Percentiles rank a stretch among this genome's conserved stretches.
Evolutionary conservation across 2,329 filamentous ascomycete genomes (phyloP).

Genomic region (Talaromyces sp.): DNA sequence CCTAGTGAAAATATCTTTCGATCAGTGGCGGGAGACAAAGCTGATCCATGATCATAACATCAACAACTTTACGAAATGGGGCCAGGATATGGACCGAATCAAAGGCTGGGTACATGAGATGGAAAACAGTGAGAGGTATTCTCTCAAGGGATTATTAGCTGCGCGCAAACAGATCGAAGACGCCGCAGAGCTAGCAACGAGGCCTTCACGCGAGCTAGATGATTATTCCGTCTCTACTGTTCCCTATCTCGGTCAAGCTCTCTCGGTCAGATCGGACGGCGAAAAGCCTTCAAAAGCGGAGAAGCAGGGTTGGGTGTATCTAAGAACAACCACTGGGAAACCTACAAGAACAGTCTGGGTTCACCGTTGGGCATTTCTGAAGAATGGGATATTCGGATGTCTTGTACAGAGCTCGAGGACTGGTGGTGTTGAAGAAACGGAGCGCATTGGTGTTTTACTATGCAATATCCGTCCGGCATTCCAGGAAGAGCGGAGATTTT

Average conservation of each 20-base stretch:
- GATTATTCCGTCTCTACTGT: slow-evolving; percentile 89
- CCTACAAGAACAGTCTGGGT: slow-evolving; percentile 87
- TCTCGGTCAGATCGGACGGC: slow-evolving; percentile 57
- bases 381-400: slow-evolving; percentile 94
- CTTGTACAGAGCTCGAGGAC: slow-evolving; percentile 75
- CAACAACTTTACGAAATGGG: slow-evolving; percentile 62
- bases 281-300: slow-evolving; percentile 53
- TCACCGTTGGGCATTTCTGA: slow-evolving; percentile 91
- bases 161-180: slow-evolving; percentile 81
- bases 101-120: slow-evolving; percentile 92
- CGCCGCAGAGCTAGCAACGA: slow-evolving; percentile 62
- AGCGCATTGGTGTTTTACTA: slow-evolving; percentile 90
- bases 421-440: slow-evolving; percentile 86
- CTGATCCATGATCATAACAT: slow-evolving; percentile 62
- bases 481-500: slow-evolving; percentile 90
- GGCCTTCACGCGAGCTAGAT: slow-evolving; percentile 87
- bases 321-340: slow-evolving; percentile 78
- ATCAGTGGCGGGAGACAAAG: slow-evolving; percentile 85
- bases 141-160: slow-evolving; percentile 73
- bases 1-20: slow-evolving; percentile 76
- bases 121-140: slow-evolving; percentile 80
- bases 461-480: slow-evolving; percentile 90
- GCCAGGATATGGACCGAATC: slow-evolving; percentile 81
- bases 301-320: slow-evolving; percentile 92
- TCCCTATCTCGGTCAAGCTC: slow-evolving; percentile 71